phyloP scores from a whole-genome alignment of 441 rosid species.

The Capsella rubella region DNA sequence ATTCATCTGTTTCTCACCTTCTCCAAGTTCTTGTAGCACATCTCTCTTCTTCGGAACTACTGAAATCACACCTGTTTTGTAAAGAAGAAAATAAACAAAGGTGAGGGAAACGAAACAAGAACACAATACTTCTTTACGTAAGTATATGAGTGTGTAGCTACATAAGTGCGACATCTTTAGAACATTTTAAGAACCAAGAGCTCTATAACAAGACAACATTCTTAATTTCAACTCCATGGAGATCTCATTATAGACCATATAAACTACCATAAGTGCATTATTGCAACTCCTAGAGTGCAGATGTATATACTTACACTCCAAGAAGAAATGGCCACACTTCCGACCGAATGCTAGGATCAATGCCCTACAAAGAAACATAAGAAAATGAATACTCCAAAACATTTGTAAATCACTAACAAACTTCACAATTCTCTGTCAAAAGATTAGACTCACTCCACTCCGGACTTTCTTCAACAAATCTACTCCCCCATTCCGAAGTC shows the following conservation, averaged over 20 bases:
- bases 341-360: conserved; percentile 80
- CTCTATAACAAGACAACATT: conserved; percentile 6
- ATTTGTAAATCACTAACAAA: conserved; percentile 1
- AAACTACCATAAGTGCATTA: neutral
- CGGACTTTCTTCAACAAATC: conserved; percentile 88
- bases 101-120: conserved; percentile 22
- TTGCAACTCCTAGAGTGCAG: conserved; percentile 15
- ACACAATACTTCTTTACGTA: neutral
- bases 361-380: conserved; percentile 60
- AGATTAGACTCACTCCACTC: conserved; percentile 66
- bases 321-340: conserved; percentile 98
- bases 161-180: neutral
- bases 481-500: conserved; percentile 71
- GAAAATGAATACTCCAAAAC: conserved; percentile 19
- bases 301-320: conserved; percentile 75
- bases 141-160: neutral
- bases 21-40: conserved; percentile 62
- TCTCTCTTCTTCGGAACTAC: conserved; percentile 80
- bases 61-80: conserved; percentile 47
- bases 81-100: conserved; percentile 15
- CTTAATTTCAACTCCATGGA: conserved; percentile 2
- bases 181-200: neutral
- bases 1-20: conserved; percentile 54
- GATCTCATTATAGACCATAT: neutral
- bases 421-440: conserved; percentile 35